These are phyloP conservation scores for Dunaliella salina DNA, from an alignment of 163 green algal species.

Conservation along the genomic window DNA sequence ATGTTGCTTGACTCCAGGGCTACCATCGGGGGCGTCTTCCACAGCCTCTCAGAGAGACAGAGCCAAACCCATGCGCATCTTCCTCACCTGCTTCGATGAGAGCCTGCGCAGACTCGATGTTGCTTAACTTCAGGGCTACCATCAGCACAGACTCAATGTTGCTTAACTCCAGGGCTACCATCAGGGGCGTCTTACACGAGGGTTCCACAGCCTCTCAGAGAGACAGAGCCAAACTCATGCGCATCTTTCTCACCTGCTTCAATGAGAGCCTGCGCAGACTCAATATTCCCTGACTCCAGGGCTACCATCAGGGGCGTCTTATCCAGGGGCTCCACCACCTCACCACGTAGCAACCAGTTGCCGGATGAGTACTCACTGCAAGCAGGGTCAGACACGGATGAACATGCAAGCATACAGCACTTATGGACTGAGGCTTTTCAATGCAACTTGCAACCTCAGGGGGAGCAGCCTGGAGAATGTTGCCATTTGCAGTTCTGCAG, in stretches of 20 bases:
- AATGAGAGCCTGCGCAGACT: slow-evolving; percentile 33
- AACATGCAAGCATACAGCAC: background rate
- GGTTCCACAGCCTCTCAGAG: no score
- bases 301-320: slow-evolving; percentile 39
- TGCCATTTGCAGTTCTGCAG: no score
- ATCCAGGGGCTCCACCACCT: slow-evolving; percentile 46
- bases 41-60: no score
- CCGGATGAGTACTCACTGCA: slow-evolving; percentile 38
- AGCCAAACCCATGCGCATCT: no score
- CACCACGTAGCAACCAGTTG: slow-evolving; percentile 40
- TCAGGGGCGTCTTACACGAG: background rate
- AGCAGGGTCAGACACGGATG: background rate
- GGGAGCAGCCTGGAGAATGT: no score
- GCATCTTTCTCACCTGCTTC: slow-evolving; percentile 20
- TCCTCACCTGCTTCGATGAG: no score
- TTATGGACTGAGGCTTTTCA: background rate
- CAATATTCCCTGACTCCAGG: slow-evolving; percentile 33
- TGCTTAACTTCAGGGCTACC: no score
- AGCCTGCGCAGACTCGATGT: no score
- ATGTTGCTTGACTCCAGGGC: no score
- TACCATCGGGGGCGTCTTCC: no score
- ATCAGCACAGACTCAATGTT: background rate
- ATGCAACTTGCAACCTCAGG: no score
- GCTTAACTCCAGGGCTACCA: background rate
- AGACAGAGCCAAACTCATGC: no score